phyloP scores from a whole-genome alignment of 805 yeast species.

The Cyberlindnera nakhonratchasimensis region DNA sequence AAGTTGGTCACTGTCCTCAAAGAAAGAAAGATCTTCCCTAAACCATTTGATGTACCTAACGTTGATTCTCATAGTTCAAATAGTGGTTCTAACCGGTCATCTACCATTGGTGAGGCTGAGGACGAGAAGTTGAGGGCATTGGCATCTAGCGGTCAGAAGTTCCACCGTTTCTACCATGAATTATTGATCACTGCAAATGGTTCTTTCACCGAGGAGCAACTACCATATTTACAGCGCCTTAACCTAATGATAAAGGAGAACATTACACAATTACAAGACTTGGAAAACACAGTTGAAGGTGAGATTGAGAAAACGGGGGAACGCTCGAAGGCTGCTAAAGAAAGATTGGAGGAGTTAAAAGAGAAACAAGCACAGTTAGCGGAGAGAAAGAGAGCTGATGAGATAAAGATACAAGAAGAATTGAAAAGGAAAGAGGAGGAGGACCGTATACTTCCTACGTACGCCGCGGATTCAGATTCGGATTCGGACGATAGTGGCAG shows the following conservation, averaged over 20 bases:
- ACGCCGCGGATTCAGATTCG: conserved; percentile 17
- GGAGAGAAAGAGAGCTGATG: conserved; percentile 12
- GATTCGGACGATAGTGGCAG: conserved; percentile 10
- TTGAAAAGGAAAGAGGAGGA: conserved; percentile 16
- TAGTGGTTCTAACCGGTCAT: not conserved
- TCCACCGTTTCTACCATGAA: conserved; percentile 24
- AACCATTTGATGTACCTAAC: conserved; percentile 15
- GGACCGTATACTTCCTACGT: conserved; percentile 21
- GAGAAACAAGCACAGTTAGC: conserved; percentile 16
- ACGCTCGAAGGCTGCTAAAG: conserved; percentile 11
- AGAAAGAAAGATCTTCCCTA: conserved; percentile 44
- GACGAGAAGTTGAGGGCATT: conserved; percentile 16
- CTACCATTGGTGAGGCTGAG: not conserved
- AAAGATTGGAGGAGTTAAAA: conserved; percentile 17
- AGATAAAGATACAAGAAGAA: conserved; percentile 11
- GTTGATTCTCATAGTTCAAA: not conserved
- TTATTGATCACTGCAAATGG: conserved; percentile 20
- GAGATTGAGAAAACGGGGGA: conserved; percentile 13
- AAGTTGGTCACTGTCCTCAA: conserved; percentile 57
- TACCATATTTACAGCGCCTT: conserved; percentile 10
- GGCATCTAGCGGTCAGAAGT: conserved; percentile 13
- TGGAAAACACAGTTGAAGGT: conserved; percentile 13
- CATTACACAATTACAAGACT: conserved; percentile 17
- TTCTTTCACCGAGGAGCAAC: conserved; percentile 11
- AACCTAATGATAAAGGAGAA: conserved; percentile 14